phyloP scores from a whole-genome alignment of 2,329 filamentous ascomycete species.

The Neocatenulostroma microsporum region DNA sequence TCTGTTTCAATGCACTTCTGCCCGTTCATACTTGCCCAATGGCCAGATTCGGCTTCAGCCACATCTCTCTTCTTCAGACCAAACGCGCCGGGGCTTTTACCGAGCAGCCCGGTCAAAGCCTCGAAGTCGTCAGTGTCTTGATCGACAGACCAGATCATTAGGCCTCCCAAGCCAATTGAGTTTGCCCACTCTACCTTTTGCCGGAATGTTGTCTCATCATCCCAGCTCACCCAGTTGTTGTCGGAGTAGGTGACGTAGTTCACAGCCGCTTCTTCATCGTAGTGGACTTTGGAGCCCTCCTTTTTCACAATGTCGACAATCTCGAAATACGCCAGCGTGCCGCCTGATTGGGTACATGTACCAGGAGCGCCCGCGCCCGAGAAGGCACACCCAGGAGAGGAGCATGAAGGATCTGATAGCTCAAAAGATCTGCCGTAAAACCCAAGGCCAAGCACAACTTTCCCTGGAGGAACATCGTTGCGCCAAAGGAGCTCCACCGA shows the following conservation, averaged over 20 bases:
- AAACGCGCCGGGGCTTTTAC: no score
- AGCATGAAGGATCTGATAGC: conserved; percentile 16
- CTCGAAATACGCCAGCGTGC: background rate
- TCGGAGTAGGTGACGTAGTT: conserved; percentile 29
- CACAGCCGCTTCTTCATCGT: conserved; percentile 23
- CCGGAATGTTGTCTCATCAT: conserved; percentile 32
- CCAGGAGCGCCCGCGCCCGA: conserved; percentile 1
- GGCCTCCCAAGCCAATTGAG: conserved; percentile 27
- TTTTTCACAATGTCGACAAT: background rate
- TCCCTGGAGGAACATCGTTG: conserved; percentile 32
- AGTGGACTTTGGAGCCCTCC: conserved; percentile 11
- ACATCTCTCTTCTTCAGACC: no score
- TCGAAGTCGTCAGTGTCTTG: no score
- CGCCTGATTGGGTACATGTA: background rate
- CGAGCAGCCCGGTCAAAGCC: no score
- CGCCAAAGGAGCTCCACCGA: conserved; percentile 41
- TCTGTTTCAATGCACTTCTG: no score
- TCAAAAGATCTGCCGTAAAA: conserved; percentile 39
- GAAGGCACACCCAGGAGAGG: conserved; percentile 13
- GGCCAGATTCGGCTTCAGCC: no score
- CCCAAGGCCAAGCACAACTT: conserved; percentile 39
- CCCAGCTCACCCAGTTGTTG: conserved; percentile 35
- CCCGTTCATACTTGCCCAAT: no score
- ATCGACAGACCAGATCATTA: conserved; percentile 11
- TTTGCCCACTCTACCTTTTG: conserved; percentile 30